phyloP scores from a whole-genome alignment of 768 basidiomycete species.

The Amanita phalloides region DNA sequence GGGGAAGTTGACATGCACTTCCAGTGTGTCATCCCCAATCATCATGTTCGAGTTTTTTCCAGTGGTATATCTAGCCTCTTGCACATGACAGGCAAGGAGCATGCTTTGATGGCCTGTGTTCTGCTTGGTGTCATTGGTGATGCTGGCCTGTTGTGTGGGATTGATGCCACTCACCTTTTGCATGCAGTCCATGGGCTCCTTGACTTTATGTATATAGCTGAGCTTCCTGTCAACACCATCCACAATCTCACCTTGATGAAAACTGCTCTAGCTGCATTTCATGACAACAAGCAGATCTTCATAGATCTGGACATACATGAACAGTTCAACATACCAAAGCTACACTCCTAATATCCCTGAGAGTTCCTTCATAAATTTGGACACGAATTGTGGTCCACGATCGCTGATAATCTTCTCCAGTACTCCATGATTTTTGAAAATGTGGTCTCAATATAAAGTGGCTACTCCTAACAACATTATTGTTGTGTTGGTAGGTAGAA shows the following conservation, averaged over 20 bases:
- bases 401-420: too few relatives aligned
- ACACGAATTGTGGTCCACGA: constrained; percentile 8
- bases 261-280: not conserved
- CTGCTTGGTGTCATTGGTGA: constrained; percentile 16
- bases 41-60: constrained; percentile 21
- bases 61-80: constrained; percentile 25
- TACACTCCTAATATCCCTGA: too few relatives aligned
- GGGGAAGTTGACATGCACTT: constrained; percentile 28
- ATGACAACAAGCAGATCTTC: constrained; percentile 12
- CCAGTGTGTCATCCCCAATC: constrained; percentile 17
- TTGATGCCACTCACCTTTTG: constrained; percentile 4
- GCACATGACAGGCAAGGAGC: constrained; percentile 28
- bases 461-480: too few relatives aligned
- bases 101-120: constrained; percentile 18
- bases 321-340: constrained; percentile 19
- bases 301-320: constrained; percentile 6
- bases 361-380: too few relatives aligned
- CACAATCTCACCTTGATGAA: constrained; percentile 4
- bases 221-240: constrained; percentile 8
- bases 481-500: too few relatives aligned
- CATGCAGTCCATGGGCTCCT: constrained; percentile 10
- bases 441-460: too few relatives aligned
- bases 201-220: constrained; percentile 15
- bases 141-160: not conserved
- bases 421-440: too few relatives aligned